Percentiles rank a stretch among this genome's conserved stretches.
These are phyloP conservation scores for Fragilariopsis cylindrus DNA, from an alignment of 108 stramenopile species.

Conservation along the genomic window DNA sequence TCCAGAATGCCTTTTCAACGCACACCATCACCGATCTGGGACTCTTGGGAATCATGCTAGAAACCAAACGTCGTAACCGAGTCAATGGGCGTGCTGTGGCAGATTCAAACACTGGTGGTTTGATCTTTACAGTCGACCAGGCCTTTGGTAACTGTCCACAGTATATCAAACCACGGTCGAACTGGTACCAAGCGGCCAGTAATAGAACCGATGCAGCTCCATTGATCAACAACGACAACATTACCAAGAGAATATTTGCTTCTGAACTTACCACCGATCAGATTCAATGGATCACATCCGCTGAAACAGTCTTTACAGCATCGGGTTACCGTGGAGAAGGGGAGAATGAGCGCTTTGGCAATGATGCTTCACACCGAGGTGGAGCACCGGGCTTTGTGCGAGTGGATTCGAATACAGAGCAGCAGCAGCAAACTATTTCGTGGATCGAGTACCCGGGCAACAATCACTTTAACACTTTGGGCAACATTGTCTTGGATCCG, in stretches of 20 bases:
- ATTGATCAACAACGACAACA: background rate
- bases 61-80: slow-evolving; percentile 39
- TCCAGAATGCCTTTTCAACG: slow-evolving; percentile 6
- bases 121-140: slow-evolving; percentile 37
- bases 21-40: slow-evolving; percentile 29
- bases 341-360: slow-evolving; percentile 28
- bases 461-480: slow-evolving; percentile 31
- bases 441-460: slow-evolving; percentile 40
- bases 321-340: slow-evolving; percentile 32
- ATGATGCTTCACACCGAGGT: slow-evolving; percentile 43
- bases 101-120: background rate
- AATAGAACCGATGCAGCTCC: background rate
- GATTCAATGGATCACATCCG: slow-evolving; percentile 10
- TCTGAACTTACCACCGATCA: background rate
- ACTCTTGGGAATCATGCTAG: slow-evolving; percentile 43
- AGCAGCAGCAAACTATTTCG: slow-evolving; percentile 17
- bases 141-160: slow-evolving; percentile 46
- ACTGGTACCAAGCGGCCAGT: slow-evolving; percentile 15
- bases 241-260: too few relatives aligned
- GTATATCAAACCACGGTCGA: slow-evolving; percentile 35
- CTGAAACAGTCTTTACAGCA: slow-evolving; percentile 38
- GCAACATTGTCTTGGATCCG: slow-evolving; percentile 34
- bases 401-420: slow-evolving; percentile 3
- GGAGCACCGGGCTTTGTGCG: slow-evolving; percentile 38
- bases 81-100: slow-evolving; percentile 33